phyloP scores from a whole-genome alignment of 2,329 filamentous ascomycete species.

The Immersiporthe knoxdaviesiana region DNA sequence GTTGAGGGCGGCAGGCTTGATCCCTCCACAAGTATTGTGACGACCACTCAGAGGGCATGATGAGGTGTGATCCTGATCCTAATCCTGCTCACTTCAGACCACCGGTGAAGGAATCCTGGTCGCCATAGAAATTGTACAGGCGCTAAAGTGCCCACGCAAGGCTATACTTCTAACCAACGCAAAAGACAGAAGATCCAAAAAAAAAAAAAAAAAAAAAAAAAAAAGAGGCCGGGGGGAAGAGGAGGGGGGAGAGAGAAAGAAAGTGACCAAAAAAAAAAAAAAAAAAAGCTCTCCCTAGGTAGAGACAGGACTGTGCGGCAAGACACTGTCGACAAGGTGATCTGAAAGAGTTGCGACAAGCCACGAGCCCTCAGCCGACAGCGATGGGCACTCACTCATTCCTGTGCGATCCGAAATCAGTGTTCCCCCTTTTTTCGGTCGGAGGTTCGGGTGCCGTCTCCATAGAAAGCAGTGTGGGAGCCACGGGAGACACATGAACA shows the following conservation, averaged over 20 bases:
- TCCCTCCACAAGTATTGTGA: background rate
- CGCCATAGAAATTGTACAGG: background rate
- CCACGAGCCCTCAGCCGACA: background rate
- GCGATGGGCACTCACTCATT: background rate
- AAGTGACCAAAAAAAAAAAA: no score
- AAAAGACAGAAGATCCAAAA: no score
- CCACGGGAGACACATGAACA: background rate
- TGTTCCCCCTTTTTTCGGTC: background rate
- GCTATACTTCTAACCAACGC: background rate
- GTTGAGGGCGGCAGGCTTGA: background rate
- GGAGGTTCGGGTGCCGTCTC: background rate
- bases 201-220: background rate
- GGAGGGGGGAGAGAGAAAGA: no score
- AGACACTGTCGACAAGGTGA: background rate
- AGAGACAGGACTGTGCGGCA: background rate
- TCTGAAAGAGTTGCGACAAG: background rate
- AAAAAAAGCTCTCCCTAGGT: background rate
- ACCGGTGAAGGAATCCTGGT: conserved; percentile 16
- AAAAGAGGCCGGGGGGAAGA: no score
- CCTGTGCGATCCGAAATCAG: background rate
- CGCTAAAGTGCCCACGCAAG: background rate
- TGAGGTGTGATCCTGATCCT: conserved; percentile 5
- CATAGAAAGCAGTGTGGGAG: background rate
- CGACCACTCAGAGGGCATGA: background rate
- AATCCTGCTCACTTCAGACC: background rate